Base-by-base conservation (phyloP, 148 eudicot genomes). In the Arctostaphylos glauca region DNA sequence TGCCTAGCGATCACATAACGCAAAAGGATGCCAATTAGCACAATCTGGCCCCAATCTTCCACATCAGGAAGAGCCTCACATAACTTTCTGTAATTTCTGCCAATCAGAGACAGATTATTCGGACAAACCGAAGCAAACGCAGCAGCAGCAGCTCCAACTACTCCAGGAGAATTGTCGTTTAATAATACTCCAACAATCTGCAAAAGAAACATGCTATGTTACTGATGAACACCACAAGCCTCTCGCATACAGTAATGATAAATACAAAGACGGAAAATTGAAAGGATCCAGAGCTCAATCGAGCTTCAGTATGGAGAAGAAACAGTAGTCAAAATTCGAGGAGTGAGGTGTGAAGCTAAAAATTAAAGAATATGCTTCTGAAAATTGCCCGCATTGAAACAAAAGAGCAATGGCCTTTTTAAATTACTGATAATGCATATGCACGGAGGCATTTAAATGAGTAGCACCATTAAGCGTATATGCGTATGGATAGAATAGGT, bases 31-130 rank as follows among this genome's bases (percentile, higher is more conserved):
- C 91, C 98, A 76, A 90, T 91, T 86, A 94, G 87, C 83, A 92
- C 85, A 87, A 97, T 92, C 87, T 94, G 99, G 85, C 98, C 99
- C 99, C 98, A 94, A 77, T 93, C 98, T 89, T 97, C 99, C 75
- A 94, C 95, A 81, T 97, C 99, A 31, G 97, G 97, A 74, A 96
- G 92, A 88, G 84, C 91, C 88, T 92, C 97, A 74, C 98, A 96
- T 64, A 96, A 88, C 77, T 88, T 91, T 82, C 74, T 87, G 81
- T 91, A 94, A 81, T 84, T 86, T 90, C 87, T 92, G 80, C 94
- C 97, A 84, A 97, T 89, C 79, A 97, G 84, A 84, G 91, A 81
- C 83, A 97, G 87, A 87, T 94, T 94, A 83, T 86, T 93, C 44
- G 99, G 99, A 85, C 99, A 97, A 77, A 97, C 88, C 74, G 96